phyloP scores from a whole-genome alignment of 1,139 yeast species.

The Yamadazyma friedrichii region DNA sequence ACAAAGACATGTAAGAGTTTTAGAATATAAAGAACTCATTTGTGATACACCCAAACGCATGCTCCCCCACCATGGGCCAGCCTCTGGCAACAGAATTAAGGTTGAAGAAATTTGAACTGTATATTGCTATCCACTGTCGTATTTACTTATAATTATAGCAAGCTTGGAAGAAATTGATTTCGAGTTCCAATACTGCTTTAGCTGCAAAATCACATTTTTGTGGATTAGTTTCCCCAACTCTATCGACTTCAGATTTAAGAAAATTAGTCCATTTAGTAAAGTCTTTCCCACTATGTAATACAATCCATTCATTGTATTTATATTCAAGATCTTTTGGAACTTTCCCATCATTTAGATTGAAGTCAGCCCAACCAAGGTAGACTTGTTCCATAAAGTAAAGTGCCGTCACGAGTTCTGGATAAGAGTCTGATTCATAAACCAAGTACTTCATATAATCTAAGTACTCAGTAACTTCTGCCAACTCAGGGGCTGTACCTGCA shows the following conservation, averaged over 20 bases:
- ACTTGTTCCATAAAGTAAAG: constrained; percentile 50
- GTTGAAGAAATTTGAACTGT: no score
- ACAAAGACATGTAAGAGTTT: no score
- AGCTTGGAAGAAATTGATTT: constrained; percentile 45
- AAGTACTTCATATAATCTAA: constrained; percentile 32
- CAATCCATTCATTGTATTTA: constrained; percentile 52
- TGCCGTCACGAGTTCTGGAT: constrained; percentile 45
- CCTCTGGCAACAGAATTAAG: no score
- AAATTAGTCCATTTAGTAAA: constrained; percentile 49
- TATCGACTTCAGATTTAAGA: constrained; percentile 41
- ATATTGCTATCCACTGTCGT: background rate
- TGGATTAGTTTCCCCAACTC: constrained; percentile 23
- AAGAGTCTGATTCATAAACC: constrained; percentile 27
- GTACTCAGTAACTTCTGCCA: constrained; percentile 39
- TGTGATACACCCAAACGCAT: no score
- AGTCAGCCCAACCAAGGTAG: constrained; percentile 52
- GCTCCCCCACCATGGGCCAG: no score
- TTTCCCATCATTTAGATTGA: constrained; percentile 16
- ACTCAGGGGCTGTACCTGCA: constrained; percentile 11
- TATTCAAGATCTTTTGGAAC: constrained; percentile 33
- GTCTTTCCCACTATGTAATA: constrained; percentile 46
- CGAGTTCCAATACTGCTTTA: no score
- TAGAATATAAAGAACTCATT: no score
- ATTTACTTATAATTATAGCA: constrained; percentile 29
- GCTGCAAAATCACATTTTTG: constrained; percentile 31